Evolutionary conservation across 2,329 filamentous ascomycete genomes (phyloP), one percentile per base, ranked within the genome.

Genomic region (Metarhizium brunneum): DNA sequence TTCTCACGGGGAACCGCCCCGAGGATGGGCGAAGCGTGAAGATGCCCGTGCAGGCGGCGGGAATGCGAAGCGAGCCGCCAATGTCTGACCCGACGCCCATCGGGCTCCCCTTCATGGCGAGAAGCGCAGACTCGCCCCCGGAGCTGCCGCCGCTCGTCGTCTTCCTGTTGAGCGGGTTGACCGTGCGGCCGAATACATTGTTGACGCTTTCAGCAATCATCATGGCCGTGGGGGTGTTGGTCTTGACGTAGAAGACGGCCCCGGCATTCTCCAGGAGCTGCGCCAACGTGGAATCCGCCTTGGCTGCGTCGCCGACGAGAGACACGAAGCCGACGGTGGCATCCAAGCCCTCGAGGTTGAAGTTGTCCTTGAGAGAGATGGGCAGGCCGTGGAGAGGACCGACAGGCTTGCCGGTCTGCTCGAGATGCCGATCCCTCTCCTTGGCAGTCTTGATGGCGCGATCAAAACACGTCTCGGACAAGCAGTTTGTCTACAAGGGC

Each of bases 121-220:
- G 76, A 2, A 88, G 73, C 0, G 85, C 84, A 6, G 79, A 78
- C 64, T 88, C 86, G 48, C 86, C 86, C 2, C 86, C 86, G 0
- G 83, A 85, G 42, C 79, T 84, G 10, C 86, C 86, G 11, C 86
- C 86, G 25, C 79, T 78, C 0, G 83, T 86, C 3, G 82, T 71
- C 2, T 69, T 69, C 29, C 81, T 76, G 63, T 86, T 85, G 6
- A 71, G 69, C 0, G 86, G 85, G 63, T 86, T 86, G 25, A 82
- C 65, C 0, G 82, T 85, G 13, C 82, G 75, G 8, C 84, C 85
- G 61, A 83, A 82, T 2, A 81, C 73, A 60, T 86, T 85, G 68
- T 87, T 87, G 16, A 85, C 80, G 1, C 76, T 80, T 64, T 87
- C 85, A 13, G 82, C 78, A 53, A 86, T 85, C 84, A 88, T 86